A percentile compares a stretch with the other conserved stretches of the same genome.
Evolutionary conservation across 148 eudicot species (phyloP).

Genomic region (Talinum fruticosum): DNA sequence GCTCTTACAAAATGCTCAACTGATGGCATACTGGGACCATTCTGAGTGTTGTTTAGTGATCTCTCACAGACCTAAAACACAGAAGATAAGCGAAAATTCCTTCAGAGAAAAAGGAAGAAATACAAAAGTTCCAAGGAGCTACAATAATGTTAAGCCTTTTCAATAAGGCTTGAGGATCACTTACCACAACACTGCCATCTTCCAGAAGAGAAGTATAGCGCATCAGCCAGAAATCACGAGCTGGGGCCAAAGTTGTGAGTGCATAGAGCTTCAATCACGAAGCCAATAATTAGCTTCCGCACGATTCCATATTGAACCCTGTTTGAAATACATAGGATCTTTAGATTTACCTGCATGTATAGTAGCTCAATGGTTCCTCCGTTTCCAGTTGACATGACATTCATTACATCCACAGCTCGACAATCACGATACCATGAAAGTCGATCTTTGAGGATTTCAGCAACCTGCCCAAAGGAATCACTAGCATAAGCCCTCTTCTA

Average conservation of each 20-base stretch:
- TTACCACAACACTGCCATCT: slow-evolving; percentile 93
- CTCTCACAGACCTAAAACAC: slow-evolving; percentile 68
- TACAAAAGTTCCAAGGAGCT: not conserved
- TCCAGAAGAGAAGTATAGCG: slow-evolving; percentile 80
- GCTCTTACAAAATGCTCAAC: slow-evolving; percentile 79
- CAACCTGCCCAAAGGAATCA: slow-evolving; percentile 25
- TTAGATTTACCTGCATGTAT: slow-evolving; percentile 37
- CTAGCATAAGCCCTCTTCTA: not conserved
- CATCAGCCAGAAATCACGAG: slow-evolving; percentile 89
- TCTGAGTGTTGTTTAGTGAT: slow-evolving; percentile 85
- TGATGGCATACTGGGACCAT: slow-evolving; percentile 86
- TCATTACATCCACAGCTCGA: slow-evolving; percentile 44
- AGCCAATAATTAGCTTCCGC: slow-evolving; percentile 12
- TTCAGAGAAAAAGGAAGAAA: not conserved
- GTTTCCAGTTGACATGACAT: slow-evolving; percentile 38
- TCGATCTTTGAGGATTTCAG: slow-evolving; percentile 48
- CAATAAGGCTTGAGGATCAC: not conserved
- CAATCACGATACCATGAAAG: slow-evolving; percentile 50
- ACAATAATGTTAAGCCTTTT: not conserved
- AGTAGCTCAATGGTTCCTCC: slow-evolving; percentile 45
- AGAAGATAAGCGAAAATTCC: not conserved
- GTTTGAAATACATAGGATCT: not conserved
- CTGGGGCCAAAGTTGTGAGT: slow-evolving; percentile 87
- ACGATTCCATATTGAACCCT: not conserved
- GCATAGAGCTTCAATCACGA: slow-evolving; percentile 60